These are phyloP conservation scores for Penstemon davidsonii DNA, from an alignment of 257 asterid genomes.

Conservation along the genomic window DNA sequence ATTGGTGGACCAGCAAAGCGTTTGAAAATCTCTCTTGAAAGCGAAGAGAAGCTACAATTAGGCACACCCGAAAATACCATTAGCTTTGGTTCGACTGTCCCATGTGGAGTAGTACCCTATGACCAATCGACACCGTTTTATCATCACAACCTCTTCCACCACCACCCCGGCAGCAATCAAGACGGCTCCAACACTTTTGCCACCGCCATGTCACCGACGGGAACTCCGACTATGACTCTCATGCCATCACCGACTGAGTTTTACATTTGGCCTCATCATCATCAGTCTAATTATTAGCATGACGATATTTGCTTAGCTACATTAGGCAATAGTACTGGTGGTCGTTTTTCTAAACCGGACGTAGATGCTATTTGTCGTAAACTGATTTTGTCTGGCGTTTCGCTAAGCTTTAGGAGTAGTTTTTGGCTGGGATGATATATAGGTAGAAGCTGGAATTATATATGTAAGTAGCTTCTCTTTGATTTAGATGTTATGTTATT, in stretches of 20 bases:
- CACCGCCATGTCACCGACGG: not conserved
- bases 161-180: constrained; percentile 29
- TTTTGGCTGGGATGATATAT: constrained; percentile 18
- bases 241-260: constrained; percentile 58
- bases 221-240: constrained; percentile 31
- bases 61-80: constrained; percentile 40
- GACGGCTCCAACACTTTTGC: constrained; percentile 21
- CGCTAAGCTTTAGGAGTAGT: constrained; percentile 35
- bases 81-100: constrained; percentile 55
- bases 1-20: constrained; percentile 80
- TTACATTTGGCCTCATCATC: constrained; percentile 82
- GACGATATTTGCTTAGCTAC: constrained; percentile 6
- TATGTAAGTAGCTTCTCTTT: constrained; percentile 43
- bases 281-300: constrained; percentile 53
- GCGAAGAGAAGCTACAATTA: constrained; percentile 41
- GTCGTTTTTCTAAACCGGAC: not conserved
- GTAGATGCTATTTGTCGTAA: not conserved
- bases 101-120: constrained; percentile 54
- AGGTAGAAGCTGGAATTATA: constrained; percentile 24
- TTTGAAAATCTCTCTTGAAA: constrained; percentile 56
- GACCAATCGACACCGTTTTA: constrained; percentile 40
- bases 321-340: constrained; percentile 25
- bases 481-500: constrained; percentile 3
- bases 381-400: constrained; percentile 37
- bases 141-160: constrained; percentile 63